A percentile compares a stretch with the other conserved stretches of the same genome.
These are phyloP conservation scores for Ceratocystis huliohia DNA, from an alignment of 2,329 filamentous ascomycete species.

Conservation along the genomic window DNA sequence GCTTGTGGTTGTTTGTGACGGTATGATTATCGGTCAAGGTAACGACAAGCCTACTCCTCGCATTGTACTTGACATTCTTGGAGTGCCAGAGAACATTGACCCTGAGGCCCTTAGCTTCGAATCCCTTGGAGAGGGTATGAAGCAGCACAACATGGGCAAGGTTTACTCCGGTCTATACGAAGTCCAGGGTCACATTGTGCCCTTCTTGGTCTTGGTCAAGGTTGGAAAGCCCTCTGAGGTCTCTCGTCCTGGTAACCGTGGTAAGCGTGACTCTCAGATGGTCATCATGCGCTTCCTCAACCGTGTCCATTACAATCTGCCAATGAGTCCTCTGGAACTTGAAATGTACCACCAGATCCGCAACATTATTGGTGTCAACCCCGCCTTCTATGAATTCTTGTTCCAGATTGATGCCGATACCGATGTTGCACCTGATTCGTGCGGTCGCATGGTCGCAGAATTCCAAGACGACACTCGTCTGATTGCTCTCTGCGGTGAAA, in stretches of 20 bases:
- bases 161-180: conserved; percentile 96
- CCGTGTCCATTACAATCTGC: conserved; percentile 90
- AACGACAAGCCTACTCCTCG: conserved; percentile 92
- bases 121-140: conserved; percentile 84
- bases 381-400: conserved; percentile 95
- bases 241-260: conserved; percentile 86
- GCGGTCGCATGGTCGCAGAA: conserved; percentile 78
- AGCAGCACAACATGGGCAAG: conserved; percentile 99
- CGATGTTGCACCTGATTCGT: conserved; percentile 77
- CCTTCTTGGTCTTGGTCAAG: conserved; percentile 94
- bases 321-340: conserved; percentile 92
- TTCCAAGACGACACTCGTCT: conserved; percentile 86
- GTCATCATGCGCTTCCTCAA: conserved; percentile 98
- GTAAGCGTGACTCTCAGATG: conserved; percentile 99
- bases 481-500: conserved; percentile 93
- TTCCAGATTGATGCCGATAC: conserved; percentile 97
- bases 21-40: conserved; percentile 98
- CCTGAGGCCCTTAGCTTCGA: conserved; percentile 95
- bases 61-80: conserved; percentile 93
- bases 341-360: conserved; percentile 98
- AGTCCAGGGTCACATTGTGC: conserved; percentile 94
- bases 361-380: conserved; percentile 97
- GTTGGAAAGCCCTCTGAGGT: conserved; percentile 96
- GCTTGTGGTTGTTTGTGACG: conserved; percentile 82
- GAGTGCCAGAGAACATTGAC: conserved; percentile 84